Evolutionary conservation across 345 rosid species (phyloP), one percentile per base, ranked within the genome.

Genomic region (Passiflora organensis): DNA sequence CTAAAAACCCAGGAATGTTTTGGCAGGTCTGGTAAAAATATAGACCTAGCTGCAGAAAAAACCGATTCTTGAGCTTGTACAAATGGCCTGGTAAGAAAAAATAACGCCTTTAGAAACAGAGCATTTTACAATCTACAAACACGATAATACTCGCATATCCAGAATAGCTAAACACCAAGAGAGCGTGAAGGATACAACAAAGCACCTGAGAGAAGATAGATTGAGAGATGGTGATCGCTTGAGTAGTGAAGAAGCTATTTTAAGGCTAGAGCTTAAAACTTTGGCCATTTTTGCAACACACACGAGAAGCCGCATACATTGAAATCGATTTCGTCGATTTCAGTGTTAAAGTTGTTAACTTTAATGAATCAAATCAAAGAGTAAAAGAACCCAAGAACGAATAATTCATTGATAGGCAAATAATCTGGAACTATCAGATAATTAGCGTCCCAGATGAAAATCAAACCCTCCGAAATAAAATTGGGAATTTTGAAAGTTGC

Each of bases 1-100:
- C 91, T 76, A 28, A 28, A 76, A 6, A 44, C 24, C 71, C 80
- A 76, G 0, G 62, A 73, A 48, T 73, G 52, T 46, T 62, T 61
- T 22, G 14, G 23, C 2, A 51, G 48, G 46, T 62, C 68, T 16
- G 41, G 47, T 0, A 62, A 63, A 65, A 34, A 14, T 10, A 52
- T 45, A 52, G 49, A 56, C 21, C 60, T 59, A 1, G 37, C 38
- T 10, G 64, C 55, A 46, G 68, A 32, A 39, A 51, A 43, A 52
- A 43, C 1, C 20, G 77, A 12, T 12, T 22, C 60, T 13, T 41
- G 48, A 49, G 13, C 12, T 41, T 32, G 22, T 23, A 58, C 20
- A 16, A 63, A 41, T 39, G 61, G 59, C 69, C 62, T 52, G 21
- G 17, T 48, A 48, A 39, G 6, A 38, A 60, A 8, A 38, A 25